Percentiles rank a stretch among this genome's conserved stretches.
phyloP scores from a whole-genome alignment of 306 rosid genomes.

The Albizia julibrissin region DNA sequence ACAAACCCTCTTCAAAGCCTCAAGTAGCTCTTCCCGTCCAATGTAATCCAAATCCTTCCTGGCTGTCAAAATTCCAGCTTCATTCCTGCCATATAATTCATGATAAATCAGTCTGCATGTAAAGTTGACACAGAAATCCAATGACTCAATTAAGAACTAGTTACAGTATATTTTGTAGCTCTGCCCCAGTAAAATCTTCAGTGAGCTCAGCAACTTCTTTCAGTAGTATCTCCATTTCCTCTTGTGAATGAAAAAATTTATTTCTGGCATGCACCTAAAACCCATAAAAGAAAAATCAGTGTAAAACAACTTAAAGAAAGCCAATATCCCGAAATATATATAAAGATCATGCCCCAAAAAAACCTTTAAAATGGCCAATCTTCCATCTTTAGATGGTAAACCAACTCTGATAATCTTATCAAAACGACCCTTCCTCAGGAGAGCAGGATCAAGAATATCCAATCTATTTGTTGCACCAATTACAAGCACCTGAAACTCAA shows the following conservation, averaged over 20 bases:
- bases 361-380: conserved; percentile 94
- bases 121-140: conserved; percentile 27
- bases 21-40: conserved; percentile 86
- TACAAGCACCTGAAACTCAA: conserved; percentile 78
- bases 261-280: conserved; percentile 95
- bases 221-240: conserved; percentile 72
- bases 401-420: conserved; percentile 99
- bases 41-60: conserved; percentile 92
- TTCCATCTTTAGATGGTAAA: conserved; percentile 93
- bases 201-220: conserved; percentile 83
- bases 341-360: conserved; percentile 11
- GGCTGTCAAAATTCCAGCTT: conserved; percentile 99
- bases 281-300: conserved; percentile 17
- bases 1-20: conserved; percentile 96
- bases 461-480: conserved; percentile 98
- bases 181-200: conserved; percentile 98
- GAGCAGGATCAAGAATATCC: conserved; percentile 97
- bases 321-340: conserved; percentile 7
- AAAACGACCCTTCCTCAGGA: conserved; percentile 96
- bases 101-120: conserved; percentile 37
- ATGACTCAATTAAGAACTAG: conserved; percentile 23
- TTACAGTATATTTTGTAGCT: conserved; percentile 96
- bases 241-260: conserved; percentile 81
- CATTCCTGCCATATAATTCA: conserved; percentile 69
- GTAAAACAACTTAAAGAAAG: conserved; percentile 23